Percentiles rank a stretch among this genome's conserved stretches.
These are phyloP conservation scores for Claviceps capensis DNA, from an alignment of 2,329 filamentous ascomycete species.

Conservation along the genomic window DNA sequence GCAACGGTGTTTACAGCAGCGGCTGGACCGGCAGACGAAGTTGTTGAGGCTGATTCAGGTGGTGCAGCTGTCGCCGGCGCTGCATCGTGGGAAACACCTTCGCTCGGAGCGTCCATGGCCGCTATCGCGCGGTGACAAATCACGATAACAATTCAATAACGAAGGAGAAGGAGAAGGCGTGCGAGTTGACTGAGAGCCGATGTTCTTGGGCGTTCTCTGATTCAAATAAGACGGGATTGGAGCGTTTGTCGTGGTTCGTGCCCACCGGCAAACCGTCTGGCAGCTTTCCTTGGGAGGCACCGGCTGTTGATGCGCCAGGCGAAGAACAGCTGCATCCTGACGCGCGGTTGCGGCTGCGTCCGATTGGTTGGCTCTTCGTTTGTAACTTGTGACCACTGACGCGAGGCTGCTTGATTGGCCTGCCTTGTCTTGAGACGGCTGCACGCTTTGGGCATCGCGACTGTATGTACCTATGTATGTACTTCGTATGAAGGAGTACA, in stretches of 20 bases:
- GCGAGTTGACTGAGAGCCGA: neutral
- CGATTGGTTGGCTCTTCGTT: constrained; percentile 2
- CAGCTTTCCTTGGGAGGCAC: too few relatives aligned
- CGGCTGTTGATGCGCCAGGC: neutral
- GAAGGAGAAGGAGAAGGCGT: neutral
- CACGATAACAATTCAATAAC: neutral
- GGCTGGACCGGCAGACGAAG: constrained; percentile 1
- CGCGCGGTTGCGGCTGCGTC: constrained; percentile 1
- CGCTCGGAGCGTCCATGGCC: constrained; percentile 4
- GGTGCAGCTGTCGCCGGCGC: neutral
- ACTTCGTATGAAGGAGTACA: too few relatives aligned
- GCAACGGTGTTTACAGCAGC: neutral
- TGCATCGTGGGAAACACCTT: neutral
- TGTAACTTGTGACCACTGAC: neutral
- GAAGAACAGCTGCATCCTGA: neutral
- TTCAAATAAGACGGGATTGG: neutral
- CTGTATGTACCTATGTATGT: too few relatives aligned
- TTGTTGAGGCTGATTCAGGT: neutral
- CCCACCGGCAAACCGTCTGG: neutral
- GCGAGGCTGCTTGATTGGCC: constrained; percentile 1
- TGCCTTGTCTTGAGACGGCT: neutral
- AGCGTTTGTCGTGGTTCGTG: neutral
- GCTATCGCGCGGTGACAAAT: constrained; percentile 1
- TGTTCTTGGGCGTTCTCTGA: too few relatives aligned
- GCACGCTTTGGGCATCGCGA: neutral